Evolutionary conservation across 768 basidiomycete species (phyloP).

Genomic region (Rhizopogon roseolus): DNA sequence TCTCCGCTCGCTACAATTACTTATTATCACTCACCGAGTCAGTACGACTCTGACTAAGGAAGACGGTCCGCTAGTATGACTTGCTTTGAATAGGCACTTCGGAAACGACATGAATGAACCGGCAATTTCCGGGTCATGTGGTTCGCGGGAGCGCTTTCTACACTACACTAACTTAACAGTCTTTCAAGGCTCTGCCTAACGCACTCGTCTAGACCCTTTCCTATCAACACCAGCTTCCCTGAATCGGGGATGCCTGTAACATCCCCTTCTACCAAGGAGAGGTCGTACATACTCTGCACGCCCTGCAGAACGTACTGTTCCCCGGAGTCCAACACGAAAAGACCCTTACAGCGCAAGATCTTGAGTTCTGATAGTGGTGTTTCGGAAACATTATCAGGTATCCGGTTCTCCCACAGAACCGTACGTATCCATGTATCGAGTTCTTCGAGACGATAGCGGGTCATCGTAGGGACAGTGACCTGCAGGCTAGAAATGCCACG

Average conservation of each 20-base stretch:
- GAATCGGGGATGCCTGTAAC: slow-evolving; percentile 46
- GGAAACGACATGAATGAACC: background rate
- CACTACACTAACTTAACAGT: slow-evolving; percentile 5
- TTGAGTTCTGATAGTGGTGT: slow-evolving; percentile 32
- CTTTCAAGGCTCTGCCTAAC: slow-evolving; percentile 52
- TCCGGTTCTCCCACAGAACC: slow-evolving; percentile 74
- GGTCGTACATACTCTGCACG: slow-evolving; percentile 87
- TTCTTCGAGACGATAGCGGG: slow-evolving; percentile 35
- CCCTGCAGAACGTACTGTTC: slow-evolving; percentile 80
- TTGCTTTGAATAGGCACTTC: background rate
- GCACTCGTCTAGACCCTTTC: slow-evolving; percentile 62
- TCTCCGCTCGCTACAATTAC: too few relatives aligned
- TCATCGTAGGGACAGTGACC: slow-evolving; percentile 60
- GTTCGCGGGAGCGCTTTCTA: background rate
- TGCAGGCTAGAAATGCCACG: slow-evolving; percentile 83
- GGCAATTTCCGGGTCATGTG: background rate
- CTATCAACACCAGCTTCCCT: slow-evolving; percentile 87
- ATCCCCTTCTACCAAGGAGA: slow-evolving; percentile 40
- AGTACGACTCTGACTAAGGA: too few relatives aligned
- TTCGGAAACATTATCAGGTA: slow-evolving; percentile 31
- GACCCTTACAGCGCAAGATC: slow-evolving; percentile 86
- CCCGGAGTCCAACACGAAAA: slow-evolving; percentile 54
- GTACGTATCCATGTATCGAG: slow-evolving; percentile 80
- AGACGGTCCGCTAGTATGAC: too few relatives aligned
- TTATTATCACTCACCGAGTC: too few relatives aligned